Conservation (phyloP, 768 basidiomycete species). For the Leccinum variicolor region DNA sequence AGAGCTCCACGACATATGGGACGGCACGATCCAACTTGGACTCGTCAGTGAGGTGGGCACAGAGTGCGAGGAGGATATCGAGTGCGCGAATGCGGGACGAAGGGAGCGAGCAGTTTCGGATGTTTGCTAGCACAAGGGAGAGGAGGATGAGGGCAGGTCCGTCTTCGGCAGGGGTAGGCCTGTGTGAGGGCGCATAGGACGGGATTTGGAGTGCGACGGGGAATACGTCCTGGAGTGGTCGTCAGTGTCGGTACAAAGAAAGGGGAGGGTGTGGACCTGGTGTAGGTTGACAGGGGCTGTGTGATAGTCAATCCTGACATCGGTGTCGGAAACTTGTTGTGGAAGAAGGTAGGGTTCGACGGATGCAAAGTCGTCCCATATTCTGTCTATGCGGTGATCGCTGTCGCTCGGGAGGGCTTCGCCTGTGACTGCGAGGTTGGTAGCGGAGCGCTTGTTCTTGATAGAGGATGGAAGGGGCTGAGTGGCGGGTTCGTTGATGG, state of each 20-base stretch:
- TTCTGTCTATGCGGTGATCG: slow-evolving; percentile 77
- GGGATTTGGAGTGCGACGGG: slow-evolving; percentile 72
- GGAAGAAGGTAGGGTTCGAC: slow-evolving; percentile 66
- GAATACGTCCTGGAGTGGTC: slow-evolving; percentile 57
- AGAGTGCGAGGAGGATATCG: slow-evolving; percentile 82
- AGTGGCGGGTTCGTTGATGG: slow-evolving; percentile 66
- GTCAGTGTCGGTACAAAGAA: background rate
- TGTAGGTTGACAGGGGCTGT: slow-evolving; percentile 49
- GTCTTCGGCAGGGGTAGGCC: slow-evolving; percentile 69
- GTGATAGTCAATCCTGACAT: slow-evolving; percentile 55
- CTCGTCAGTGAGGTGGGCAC: slow-evolving; percentile 84
- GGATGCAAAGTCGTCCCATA: slow-evolving; percentile 87
- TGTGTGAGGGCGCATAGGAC: slow-evolving; percentile 37
- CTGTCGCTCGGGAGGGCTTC: slow-evolving; percentile 68
- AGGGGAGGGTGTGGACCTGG: slow-evolving; percentile 42
- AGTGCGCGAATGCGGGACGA: slow-evolving; percentile 83
- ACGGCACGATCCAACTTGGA: slow-evolving; percentile 92
- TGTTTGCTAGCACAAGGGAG: slow-evolving; percentile 81
- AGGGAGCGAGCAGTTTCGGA: slow-evolving; percentile 83
- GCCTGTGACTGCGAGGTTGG: slow-evolving; percentile 21
- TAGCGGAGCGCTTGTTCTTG: slow-evolving; percentile 14
- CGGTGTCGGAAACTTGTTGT: slow-evolving; percentile 43
- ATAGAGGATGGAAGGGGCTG: slow-evolving; percentile 38
- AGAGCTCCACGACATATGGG: slow-evolving; percentile 85
- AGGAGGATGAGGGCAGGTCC: slow-evolving; percentile 88